Evolutionary conservation across 305 asterid species (phyloP).

Genomic region (Rubia tinctorum): DNA sequence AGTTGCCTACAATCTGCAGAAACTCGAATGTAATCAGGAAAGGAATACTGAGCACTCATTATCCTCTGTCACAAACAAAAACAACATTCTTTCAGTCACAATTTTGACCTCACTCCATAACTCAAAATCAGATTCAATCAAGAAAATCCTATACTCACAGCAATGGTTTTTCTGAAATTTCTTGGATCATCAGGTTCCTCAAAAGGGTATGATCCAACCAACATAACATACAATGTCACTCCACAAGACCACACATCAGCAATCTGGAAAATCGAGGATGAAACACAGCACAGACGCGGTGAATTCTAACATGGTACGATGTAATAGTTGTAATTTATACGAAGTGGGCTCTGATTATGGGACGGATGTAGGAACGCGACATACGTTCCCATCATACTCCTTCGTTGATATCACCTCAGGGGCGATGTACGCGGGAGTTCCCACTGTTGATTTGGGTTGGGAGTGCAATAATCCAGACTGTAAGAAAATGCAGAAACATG

Average conservation of each 20-base stretch:
- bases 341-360: too few species aligned
- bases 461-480: slow-evolving; percentile 48
- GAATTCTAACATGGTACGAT: too few species aligned
- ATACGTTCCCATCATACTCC: slow-evolving; percentile 52
- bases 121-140: not conserved
- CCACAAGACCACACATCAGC: slow-evolving; percentile 55
- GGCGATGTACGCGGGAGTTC: slow-evolving; percentile 52
- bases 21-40: slow-evolving; percentile 43
- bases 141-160: slow-evolving; percentile 22
- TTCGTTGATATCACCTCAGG: slow-evolving; percentile 43
- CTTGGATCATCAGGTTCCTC: slow-evolving; percentile 51
- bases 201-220: slow-evolving; percentile 50
- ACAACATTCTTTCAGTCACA: not conserved
- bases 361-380: too few species aligned
- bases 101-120: too few species aligned
- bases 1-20: slow-evolving; percentile 41
- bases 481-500: not conserved
- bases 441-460: slow-evolving; percentile 47
- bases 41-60: slow-evolving; percentile 33
- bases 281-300: too few species aligned
- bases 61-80: slow-evolving; percentile 30
- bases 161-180: slow-evolving; percentile 41
- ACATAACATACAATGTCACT: slow-evolving; percentile 45
- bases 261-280: slow-evolving; percentile 21
- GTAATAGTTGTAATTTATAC: not conserved